These are phyloP conservation scores for Podospora australis DNA, from an alignment of 495 filamentous ascomycete species.

Conservation along the genomic window DNA sequence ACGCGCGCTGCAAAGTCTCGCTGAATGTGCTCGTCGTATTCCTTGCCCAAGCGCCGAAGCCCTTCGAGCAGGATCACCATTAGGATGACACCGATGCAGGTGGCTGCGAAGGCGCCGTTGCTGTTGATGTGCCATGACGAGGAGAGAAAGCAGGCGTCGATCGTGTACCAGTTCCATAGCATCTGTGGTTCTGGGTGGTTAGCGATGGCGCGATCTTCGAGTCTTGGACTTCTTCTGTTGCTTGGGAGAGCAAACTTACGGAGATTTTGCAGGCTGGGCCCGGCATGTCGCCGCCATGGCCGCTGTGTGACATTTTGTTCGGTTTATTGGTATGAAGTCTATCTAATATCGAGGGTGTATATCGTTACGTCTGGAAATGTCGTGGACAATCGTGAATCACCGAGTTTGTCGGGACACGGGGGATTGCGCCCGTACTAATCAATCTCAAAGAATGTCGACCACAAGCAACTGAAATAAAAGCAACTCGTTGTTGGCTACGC, in stretches of 20 bases:
- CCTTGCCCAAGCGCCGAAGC: conserved; percentile 44
- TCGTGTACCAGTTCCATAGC: conserved; percentile 55
- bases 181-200: conserved; percentile 30
- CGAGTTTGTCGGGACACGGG: too few relatives aligned
- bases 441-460: too few relatives aligned
- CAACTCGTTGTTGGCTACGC: too few relatives aligned
- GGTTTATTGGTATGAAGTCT: too few relatives aligned
- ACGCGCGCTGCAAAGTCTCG: conserved; percentile 30
- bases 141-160: conserved; percentile 47
- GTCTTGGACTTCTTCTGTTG: too few relatives aligned
- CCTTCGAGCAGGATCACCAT: conserved; percentile 48
- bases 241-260: conserved; percentile 3
- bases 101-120: conserved; percentile 46
- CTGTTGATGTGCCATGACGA: conserved; percentile 41
- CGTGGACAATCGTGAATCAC: too few relatives aligned
- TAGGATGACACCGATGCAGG: conserved; percentile 52
- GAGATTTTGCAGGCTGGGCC: conserved; percentile 19
- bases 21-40: conserved; percentile 46
- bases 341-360: too few relatives aligned
- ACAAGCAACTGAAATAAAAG: neutral
- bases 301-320: conserved; percentile 13
- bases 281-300: conserved; percentile 4
- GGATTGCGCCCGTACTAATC: too few relatives aligned
- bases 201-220: neutral
- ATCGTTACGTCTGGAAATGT: too few relatives aligned